Evolutionary conservation across 805 yeast species (phyloP), one percentile per base, ranked within the genome.

Genomic region (Yarrowia sp.): DNA sequence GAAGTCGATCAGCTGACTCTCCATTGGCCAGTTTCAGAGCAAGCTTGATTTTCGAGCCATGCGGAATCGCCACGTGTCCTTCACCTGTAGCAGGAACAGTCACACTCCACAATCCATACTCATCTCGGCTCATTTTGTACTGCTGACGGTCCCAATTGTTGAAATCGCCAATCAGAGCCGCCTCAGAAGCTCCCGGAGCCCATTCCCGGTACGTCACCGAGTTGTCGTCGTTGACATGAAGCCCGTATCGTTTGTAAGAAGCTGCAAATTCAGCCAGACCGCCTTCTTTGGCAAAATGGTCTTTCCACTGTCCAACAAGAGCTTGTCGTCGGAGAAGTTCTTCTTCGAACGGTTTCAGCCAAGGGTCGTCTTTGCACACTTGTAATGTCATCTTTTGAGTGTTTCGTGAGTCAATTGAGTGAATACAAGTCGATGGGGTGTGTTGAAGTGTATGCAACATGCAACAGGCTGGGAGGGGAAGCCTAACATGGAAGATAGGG

Each of bases 111-210:
- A 84, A 83, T 1, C 97, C 97, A 74, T 75, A 90, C 44, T 82
- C 81, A 71, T 89, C 70, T 70, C 79, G 83, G 6, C 67, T 67
- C 84, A 93, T 78, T 51, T 79, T 79, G 72, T 88, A 85, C 5
- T 80, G 67, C 5, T 76, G 76, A 41, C 83, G 80, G 69, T 86
- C 79, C 99, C 99, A 93, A 67, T 80, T 73, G 75, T 93, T 93
- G 81, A 95, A 93, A 61, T 93, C 98, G 14, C 99, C 99, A 65
- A 90, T 87, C n/a, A 93, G 74, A 64, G 85, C 82, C 1, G 95
- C 97, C 51, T 74, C 78, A 4, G 71, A 72, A 1, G 97, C 98
- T 72, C 90, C 88, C 6, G 98, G 99, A 1, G 96, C 92, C 86
- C 97, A 93, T 76, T 93, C 96, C 31, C 84, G 80, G 71, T 88